Evolutionary conservation across 805 yeast genomes (phyloP), one percentile per base, ranked within the genome.

Genomic region (Priceomyces fermenticarens): DNA sequence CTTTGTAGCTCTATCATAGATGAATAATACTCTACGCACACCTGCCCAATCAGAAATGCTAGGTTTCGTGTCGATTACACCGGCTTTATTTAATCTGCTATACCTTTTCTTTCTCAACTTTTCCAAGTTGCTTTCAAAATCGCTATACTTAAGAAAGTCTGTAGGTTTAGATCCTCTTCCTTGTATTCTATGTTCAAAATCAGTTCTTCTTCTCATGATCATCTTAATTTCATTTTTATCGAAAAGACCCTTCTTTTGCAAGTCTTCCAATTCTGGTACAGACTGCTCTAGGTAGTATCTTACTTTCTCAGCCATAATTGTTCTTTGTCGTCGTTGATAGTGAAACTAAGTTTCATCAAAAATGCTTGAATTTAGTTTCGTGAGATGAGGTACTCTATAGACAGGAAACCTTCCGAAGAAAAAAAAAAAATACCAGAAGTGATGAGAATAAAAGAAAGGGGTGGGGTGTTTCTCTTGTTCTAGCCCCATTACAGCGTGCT

Each of bases 121-220:
- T 47, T 90, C 97, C 33, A 93, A 72, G 54, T 83, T 84, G 43
- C 62, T 72, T 57, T 93, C 99, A 57, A 83, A 95, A 39, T 80
- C 85, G 34, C 84, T 78, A 59, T 93, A 93, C 51, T 77, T 77
- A 41, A 87, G 58, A 55, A 81, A 95, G 60, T 91, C 98, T 39
- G 77, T 67, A 2, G 88, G 77, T 47, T 77, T 81, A 10, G 90
- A 79, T 1, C 93, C 95, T 62, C 98, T 75, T 32, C 95, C 87
- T 34, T 78, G 77, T 40, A 93, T 78, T 42, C 96, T 68, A 60
- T 93, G 96, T 64, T 93, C 99, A 54, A 89, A 93, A 63, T 90
- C 97, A 0, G 97, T 91, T 67, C 99, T 78, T 57, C 89, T 79
- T 65, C 93, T 83, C 88, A 91, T 88, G 40, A 93, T 84, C 70